Percentiles rank a stretch among this genome's conserved stretches.
phyloP scores from a whole-genome alignment of 495 filamentous ascomycete species.

The Lophium mytilinum region DNA sequence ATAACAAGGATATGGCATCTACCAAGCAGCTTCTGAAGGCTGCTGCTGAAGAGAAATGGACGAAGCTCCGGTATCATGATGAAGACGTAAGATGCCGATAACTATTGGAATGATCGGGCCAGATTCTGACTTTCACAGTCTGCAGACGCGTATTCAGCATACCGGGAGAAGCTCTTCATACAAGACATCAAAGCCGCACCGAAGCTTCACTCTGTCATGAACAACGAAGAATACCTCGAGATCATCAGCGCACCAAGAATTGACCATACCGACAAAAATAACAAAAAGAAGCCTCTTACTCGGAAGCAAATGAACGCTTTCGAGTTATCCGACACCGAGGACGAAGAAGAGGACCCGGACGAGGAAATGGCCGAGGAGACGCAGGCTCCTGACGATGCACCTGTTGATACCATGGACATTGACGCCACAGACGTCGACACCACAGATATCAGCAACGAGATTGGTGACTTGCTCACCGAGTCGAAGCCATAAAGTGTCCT shows the following conservation, averaged over 20 bases:
- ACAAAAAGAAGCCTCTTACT: slow-evolving; percentile 26
- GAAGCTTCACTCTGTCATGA: slow-evolving; percentile 46
- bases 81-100: slow-evolving; percentile 46
- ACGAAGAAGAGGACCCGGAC: neutral
- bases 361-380: neutral
- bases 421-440: no score
- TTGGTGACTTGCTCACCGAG: no score
- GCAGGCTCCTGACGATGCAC: no score
- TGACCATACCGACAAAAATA: slow-evolving; percentile 37
- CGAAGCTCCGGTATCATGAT: slow-evolving; percentile 55
- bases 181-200: slow-evolving; percentile 42
- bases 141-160: slow-evolving; percentile 54
- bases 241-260: slow-evolving; percentile 55
- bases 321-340: slow-evolving; percentile 10
- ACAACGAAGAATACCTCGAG: slow-evolving; percentile 54
- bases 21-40: slow-evolving; percentile 3
- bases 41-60: slow-evolving; percentile 51
- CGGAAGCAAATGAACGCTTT: slow-evolving; percentile 9
- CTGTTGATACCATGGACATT: no score
- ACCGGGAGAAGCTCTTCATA: slow-evolving; percentile 53
- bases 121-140: slow-evolving; percentile 37
- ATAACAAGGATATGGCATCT: neutral
- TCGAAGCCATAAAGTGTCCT: no score
- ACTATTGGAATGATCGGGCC: neutral
- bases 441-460: no score